Evolutionary conservation across 768 basidiomycete species (phyloP).

Genomic region (Favolaschia claudopus): DNA sequence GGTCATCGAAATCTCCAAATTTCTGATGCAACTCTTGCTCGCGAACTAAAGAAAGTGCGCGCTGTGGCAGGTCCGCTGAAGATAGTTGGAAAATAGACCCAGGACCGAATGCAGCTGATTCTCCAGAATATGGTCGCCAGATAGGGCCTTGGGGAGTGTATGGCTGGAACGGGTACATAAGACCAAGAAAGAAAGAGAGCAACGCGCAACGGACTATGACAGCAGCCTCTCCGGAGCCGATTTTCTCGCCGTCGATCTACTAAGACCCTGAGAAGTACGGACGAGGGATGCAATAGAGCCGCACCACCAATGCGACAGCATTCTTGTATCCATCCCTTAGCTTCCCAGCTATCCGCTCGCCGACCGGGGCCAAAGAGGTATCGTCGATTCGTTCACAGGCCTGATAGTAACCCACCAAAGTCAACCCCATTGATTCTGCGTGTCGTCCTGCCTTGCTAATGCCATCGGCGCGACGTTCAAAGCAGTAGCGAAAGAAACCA

Average conservation of each 20-base stretch:
- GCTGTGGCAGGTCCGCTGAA: conserved; percentile 51
- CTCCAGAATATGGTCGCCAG: conserved; percentile 57
- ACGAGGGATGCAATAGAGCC: conserved; percentile 31
- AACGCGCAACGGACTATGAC: conserved; percentile 61
- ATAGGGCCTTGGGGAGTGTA: conserved; percentile 51
- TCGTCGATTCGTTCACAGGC: conserved; percentile 73
- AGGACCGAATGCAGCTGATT: conserved; percentile 50
- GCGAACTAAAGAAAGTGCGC: conserved; percentile 57
- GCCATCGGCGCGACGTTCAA: conserved; percentile 4
- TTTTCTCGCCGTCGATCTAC: conserved; percentile 67
- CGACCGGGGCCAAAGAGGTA: conserved; percentile 65
- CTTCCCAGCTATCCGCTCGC: conserved; percentile 66
- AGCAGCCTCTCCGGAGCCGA: conserved; percentile 60
- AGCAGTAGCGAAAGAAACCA: neutral
- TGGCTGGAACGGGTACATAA: conserved; percentile 46
- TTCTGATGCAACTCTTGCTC: conserved; percentile 58
- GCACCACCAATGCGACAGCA: conserved; percentile 75
- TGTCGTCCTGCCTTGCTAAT: conserved; percentile 61
- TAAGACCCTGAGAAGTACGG: conserved; percentile 12
- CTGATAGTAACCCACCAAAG: conserved; percentile 79
- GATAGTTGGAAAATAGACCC: conserved; percentile 57
- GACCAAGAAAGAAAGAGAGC: neutral
- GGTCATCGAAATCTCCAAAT: conserved; percentile 85
- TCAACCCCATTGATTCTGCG: conserved; percentile 59
- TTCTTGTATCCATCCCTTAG: conserved; percentile 61